phyloP scores from a whole-genome alignment of 2,329 filamentous ascomycete species.

The Pseudogymnoascus sp. region DNA sequence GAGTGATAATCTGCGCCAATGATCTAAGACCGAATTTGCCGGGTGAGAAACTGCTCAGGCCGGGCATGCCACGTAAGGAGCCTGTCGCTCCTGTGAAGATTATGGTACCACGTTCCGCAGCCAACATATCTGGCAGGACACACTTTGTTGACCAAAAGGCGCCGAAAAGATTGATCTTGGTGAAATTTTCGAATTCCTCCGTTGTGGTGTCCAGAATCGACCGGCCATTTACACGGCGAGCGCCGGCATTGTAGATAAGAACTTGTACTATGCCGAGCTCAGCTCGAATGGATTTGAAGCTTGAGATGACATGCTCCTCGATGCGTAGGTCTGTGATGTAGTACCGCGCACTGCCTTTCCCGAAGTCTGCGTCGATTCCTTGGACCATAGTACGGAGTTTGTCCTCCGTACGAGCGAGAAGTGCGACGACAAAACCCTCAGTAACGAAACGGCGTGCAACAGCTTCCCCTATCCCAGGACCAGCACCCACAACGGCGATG shows the following conservation, averaged over 20 bases:
- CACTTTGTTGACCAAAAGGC: constrained; percentile 17
- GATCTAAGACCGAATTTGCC: constrained; percentile 72
- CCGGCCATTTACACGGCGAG: constrained; percentile 17
- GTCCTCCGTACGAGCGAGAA: constrained; percentile 17
- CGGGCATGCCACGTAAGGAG: constrained; percentile 60
- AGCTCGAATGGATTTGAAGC: constrained; percentile 18
- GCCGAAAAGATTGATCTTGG: constrained; percentile 20
- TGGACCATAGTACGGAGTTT: constrained; percentile 16
- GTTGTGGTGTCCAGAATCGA: constrained; percentile 15
- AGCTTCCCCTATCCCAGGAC: constrained; percentile 18
- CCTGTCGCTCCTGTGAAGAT: constrained; percentile 83
- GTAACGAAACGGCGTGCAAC: constrained; percentile 16
- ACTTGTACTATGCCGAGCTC: constrained; percentile 16
- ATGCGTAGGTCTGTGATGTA: constrained; percentile 17
- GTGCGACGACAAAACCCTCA: constrained; percentile 16
- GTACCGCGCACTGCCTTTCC: constrained; percentile 13
- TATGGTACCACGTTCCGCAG: constrained; percentile 29
- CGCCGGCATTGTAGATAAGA: constrained; percentile 18
- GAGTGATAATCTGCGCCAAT: constrained; percentile 62
- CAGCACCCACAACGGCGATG: constrained; percentile 17
- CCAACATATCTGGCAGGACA: constrained; percentile 17
- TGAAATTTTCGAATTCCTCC: constrained; percentile 18
- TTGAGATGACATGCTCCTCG: constrained; percentile 13
- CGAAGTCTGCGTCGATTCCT: constrained; percentile 13
- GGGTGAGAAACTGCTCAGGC: constrained; percentile 61